Evolutionary conservation across 306 rosid species (phyloP).

Genomic region (Dalbergia oliveri): DNA sequence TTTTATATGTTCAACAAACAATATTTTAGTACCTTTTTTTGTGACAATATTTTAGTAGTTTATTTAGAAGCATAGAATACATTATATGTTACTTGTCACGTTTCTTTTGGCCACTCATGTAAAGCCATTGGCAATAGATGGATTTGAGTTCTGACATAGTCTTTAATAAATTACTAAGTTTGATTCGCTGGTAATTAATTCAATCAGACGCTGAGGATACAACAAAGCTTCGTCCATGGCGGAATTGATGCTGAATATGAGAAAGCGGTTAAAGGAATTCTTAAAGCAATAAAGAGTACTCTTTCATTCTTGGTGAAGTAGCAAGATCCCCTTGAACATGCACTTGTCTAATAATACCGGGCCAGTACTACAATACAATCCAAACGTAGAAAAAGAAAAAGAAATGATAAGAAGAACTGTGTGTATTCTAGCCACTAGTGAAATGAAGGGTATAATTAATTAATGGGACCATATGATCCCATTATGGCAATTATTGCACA

Average conservation of each 20-base stretch:
- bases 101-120: not conserved
- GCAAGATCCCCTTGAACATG: constrained; percentile 36
- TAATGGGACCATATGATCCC: constrained; percentile 23
- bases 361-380: not conserved
- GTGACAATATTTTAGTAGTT: not conserved
- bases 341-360: constrained; percentile 16
- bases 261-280: constrained; percentile 18
- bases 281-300: not conserved
- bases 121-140: not conserved
- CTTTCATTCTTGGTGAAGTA: constrained; percentile 9
- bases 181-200: constrained; percentile 2
- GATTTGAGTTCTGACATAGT: constrained; percentile 26
- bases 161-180: not conserved
- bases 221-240: constrained; percentile 25
- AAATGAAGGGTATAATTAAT: not conserved
- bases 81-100: constrained; percentile 1
- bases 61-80: not conserved
- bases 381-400: not conserved
- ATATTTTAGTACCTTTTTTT: not conserved
- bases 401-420: not conserved
- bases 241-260: constrained; percentile 20
- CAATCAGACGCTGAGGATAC: not conserved
- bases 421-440: not conserved
- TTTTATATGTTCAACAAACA: constrained; percentile 18
- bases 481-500: constrained; percentile 20